A percentile compares a stretch with the other conserved stretches of the same genome.
These are phyloP conservation scores for Testicularia cyperi DNA, from an alignment of 1,284 basidiomycete genomes.

Conservation along the genomic window DNA sequence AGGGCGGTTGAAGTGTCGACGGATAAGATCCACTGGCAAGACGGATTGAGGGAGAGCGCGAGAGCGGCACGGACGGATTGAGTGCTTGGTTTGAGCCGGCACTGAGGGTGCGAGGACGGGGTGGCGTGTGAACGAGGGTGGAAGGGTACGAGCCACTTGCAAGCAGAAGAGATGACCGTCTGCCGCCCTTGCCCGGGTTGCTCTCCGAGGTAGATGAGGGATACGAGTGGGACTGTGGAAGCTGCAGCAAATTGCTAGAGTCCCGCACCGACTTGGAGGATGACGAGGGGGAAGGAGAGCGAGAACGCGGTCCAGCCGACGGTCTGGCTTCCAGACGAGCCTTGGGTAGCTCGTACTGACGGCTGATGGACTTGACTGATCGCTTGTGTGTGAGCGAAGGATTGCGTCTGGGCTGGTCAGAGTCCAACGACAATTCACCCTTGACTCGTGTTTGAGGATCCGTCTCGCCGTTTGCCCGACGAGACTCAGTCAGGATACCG, in stretches of 20 bases:
- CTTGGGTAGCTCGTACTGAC: constrained; percentile 30
- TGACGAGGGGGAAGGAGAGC: constrained; percentile 7
- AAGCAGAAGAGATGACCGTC: constrained; percentile 9
- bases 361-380: constrained; percentile 30
- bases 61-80: neutral
- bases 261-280: no score
- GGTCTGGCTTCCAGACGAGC: constrained; percentile 4
- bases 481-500: no score
- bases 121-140: constrained; percentile 7
- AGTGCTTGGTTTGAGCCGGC: constrained; percentile 3
- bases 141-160: constrained; percentile 8
- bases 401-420: no score
- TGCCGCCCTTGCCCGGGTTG: no score
- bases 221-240: no score
- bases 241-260: no score
- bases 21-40: constrained; percentile 33
- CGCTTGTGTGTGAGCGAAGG: constrained; percentile 16
- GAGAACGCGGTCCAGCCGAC: constrained; percentile 1
- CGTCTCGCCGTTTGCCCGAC: no score
- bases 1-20: constrained; percentile 24
- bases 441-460: no score
- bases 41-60: constrained; percentile 30
- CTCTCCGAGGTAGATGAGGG: no score
- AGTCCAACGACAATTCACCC: no score
- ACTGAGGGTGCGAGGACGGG: constrained; percentile 21